Evolutionary conservation across 1,284 basidiomycete genomes (phyloP).

Genomic region (Papiliotrema laurentii): DNA sequence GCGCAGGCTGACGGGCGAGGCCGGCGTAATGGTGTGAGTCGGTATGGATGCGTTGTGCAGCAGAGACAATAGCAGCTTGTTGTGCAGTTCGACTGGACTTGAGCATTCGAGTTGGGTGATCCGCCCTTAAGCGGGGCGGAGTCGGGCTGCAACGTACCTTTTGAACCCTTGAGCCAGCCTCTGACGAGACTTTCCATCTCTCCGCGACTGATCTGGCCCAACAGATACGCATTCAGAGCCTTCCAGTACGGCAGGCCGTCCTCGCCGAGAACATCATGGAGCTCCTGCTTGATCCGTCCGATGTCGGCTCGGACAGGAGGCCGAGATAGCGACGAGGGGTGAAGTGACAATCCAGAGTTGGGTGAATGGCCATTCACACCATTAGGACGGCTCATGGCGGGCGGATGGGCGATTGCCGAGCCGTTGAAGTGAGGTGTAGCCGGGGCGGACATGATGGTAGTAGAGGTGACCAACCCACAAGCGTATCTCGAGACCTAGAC

Average conservation of each 20-base stretch:
- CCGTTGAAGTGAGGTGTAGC: not conserved
- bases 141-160: conserved; percentile 24
- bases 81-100: conserved; percentile 39
- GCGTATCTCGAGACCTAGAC: not conserved
- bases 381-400: not conserved
- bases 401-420: not conserved
- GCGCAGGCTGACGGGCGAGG: conserved; percentile 12
- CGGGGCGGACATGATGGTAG: not conserved
- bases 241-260: conserved; percentile 57
- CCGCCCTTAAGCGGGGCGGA: not conserved
- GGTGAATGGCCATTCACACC: not conserved
- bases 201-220: conserved; percentile 37
- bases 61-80: conserved; percentile 40
- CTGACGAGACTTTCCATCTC: conserved; percentile 41
- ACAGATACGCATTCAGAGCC: conserved; percentile 42
- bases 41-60: conserved; percentile 42
- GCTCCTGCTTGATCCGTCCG: conserved; percentile 64
- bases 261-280: conserved; percentile 67
- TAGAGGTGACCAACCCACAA: not conserved
- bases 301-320: conserved; percentile 17
- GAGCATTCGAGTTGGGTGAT: not conserved
- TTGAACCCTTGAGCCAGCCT: conserved; percentile 36
- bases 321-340: not conserved
- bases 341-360: not conserved
- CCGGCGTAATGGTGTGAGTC: conserved; percentile 17